phyloP scores from a whole-genome alignment of 306 rosid genomes.

The Dryas alaskensis region DNA sequence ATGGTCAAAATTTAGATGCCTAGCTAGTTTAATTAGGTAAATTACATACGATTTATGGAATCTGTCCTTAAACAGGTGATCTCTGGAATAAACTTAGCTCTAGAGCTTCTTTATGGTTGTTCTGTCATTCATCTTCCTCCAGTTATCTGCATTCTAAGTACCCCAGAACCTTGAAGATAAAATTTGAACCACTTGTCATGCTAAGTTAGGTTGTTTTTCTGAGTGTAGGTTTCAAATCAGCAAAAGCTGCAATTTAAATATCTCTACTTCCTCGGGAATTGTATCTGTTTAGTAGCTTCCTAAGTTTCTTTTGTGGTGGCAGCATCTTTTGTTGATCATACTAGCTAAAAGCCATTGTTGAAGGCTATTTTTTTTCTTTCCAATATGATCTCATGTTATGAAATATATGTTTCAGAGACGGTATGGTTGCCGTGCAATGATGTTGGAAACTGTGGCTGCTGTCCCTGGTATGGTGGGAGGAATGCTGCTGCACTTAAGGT shows the following conservation, averaged over 20 bases:
- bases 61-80: not conserved
- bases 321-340: not conserved
- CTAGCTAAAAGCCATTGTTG: not conserved
- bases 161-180: not conserved
- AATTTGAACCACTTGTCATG: not conserved
- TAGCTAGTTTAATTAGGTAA: not conserved
- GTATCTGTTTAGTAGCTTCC: not conserved
- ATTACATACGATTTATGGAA: not conserved
- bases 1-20: not conserved
- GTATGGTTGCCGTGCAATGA: slow-evolving; percentile 82
- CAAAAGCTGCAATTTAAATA: not conserved
- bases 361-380: not conserved
- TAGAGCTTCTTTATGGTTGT: not conserved
- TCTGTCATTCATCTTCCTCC: not conserved
- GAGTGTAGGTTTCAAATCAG: not conserved
- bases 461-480: slow-evolving; percentile 91
- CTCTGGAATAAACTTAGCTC: not conserved
- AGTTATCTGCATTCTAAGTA: not conserved
- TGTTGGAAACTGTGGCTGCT: slow-evolving; percentile 79
- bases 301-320: not conserved
- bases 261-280: not conserved
- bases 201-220: not conserved
- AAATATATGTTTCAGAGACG: slow-evolving; percentile 47
- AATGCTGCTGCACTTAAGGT: slow-evolving; percentile 60
- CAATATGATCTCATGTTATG: slow-evolving; percentile 20